Evolutionary conservation across 495 filamentous ascomycete genomes (phyloP), one percentile per base, ranked within the genome.

Genomic region (Penicillium waksmanii): DNA sequence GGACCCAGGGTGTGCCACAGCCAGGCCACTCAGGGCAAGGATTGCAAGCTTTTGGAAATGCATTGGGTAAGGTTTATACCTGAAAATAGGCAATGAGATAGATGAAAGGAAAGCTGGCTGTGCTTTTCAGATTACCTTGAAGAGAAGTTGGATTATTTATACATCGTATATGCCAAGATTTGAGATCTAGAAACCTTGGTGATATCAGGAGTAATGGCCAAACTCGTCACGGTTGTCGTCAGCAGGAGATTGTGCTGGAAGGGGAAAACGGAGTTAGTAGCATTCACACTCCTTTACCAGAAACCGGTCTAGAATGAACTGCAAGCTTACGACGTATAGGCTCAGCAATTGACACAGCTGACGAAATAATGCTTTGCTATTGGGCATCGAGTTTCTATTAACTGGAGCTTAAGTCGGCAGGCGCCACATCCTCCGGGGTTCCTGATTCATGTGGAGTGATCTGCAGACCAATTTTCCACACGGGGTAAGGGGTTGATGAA

Each of bases 1-100:
- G 47, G 51, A 61, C 19, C 66, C 66, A 17, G 66, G 66, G 44
- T 66, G 66, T 31, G 67, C 64, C 18, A 61, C 17, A 12, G 61
- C 35, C 13, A 66, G 48, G 15, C 62, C 61, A 23, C 65, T 61
- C n/a, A 66, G 49, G 43, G 55, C 65, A 50, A 68, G 35, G 3
- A 57, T 31, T 6, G 59, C 58, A 9, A 66, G 44, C 33, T 66
- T 61, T 51, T 46, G n/a, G 51, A 42, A 53, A 61, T 62, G 50
- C 60, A 62, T 62, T 18, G 18, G 33, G 18, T 12, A 43, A 33
- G 19, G 27, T 35, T 15, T 40, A 25, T 19, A 35, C 27, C 8
- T 6, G 2, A 8, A 7, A 13, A 38, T 38, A 38, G 12, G 15
- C 11, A 11, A 38, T 38, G 21, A 11, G 23, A 40, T 49, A 31